Percentiles rank a stretch among this genome's conserved stretches.
These are phyloP conservation scores for sweet orange (Citrus sinensis) DNA, from an alignment of 345 rosid genomes.

Conservation along the genomic window DNA sequence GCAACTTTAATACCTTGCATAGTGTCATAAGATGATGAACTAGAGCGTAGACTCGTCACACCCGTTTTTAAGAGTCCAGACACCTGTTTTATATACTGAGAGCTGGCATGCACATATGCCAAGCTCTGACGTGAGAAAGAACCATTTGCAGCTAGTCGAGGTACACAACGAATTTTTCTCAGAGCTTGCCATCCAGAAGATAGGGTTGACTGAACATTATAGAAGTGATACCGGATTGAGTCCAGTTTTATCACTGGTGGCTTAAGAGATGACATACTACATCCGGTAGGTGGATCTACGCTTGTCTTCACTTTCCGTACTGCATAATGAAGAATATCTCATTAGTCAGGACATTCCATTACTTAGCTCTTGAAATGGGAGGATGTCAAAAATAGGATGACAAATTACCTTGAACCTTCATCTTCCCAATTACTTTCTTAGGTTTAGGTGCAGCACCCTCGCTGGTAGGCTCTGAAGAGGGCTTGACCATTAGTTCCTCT, in stretches of 20 bases:
- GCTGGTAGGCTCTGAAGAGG: slow-evolving; percentile 52
- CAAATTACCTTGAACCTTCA: slow-evolving; percentile 88
- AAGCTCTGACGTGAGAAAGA: slow-evolving; percentile 86
- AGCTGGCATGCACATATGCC: slow-evolving; percentile 91
- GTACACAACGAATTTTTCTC: slow-evolving; percentile 49
- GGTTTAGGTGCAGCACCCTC: slow-evolving; percentile 73
- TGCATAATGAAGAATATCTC: slow-evolving; percentile 33
- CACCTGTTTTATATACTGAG: slow-evolving; percentile 86
- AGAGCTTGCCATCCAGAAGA: slow-evolving; percentile 73
- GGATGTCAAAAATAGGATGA: slow-evolving; percentile 8
- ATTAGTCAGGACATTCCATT: slow-evolving; percentile 1
- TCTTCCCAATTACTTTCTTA: slow-evolving; percentile 80
- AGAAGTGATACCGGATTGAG: slow-evolving; percentile 52
- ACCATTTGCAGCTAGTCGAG: slow-evolving; percentile 59
- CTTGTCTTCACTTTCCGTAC: slow-evolving; percentile 85
- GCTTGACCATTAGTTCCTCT: slow-evolving; percentile 77
- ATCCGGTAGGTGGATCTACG: slow-evolving; percentile 77
- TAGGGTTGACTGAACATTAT: slow-evolving; percentile 55
- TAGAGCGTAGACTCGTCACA: slow-evolving; percentile 82
- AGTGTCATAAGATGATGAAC: slow-evolving; percentile 85
- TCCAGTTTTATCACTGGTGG: slow-evolving; percentile 56
- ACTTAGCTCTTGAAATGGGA: slow-evolving; percentile 11
- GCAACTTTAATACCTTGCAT: slow-evolving; percentile 60
- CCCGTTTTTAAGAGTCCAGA: slow-evolving; percentile 92
- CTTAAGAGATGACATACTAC: slow-evolving; percentile 69